Base-by-base conservation (phyloP, 2,329 filamentous ascomycete genomes). In the Thermomyces lanuginosus region DNA sequence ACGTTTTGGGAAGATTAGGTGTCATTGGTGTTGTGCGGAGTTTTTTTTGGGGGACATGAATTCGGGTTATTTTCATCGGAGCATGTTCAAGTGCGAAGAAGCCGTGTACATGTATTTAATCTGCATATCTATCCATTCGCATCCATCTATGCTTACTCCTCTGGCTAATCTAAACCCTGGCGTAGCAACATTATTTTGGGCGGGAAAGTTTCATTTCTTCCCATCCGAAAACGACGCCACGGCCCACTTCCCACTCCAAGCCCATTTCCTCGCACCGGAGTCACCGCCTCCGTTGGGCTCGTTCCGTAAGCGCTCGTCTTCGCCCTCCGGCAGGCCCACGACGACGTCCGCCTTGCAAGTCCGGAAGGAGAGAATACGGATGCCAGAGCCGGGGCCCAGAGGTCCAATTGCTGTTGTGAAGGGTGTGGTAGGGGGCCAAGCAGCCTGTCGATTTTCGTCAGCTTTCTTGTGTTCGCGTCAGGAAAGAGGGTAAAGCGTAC, bases 281-380 rank as follows among this genome's bases (percentile, higher is more conserved):
- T 82, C 73, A 9, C 74, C 78, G 3, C 77, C 79, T 1, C 78
- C 79, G 9, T 65, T 72, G 27, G 79, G 72, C 28, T 58, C 65
- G 6, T 66, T 61, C 38, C 66, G 72, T 28, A 95, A 60, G 48
- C 74, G 70, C 56, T 93, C 83, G 45, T 98, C 89, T 47, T 76
- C 69, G 5, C 86, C 84, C 6, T 71, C 53, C 8, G 73, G 65
- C n/a, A 98, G 61, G 0, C 83, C 86, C 14, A 93, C 89, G 0
- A 95, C 82, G 5, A 91, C 81, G 47, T 98, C 89, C 0, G 86
- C 86, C 58, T 98, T 98, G 63, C 86, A 93, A 0, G 89, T 98
- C 31, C 89, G 70, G 35, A 98, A 64, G 0, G 89, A 79, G 15
- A 98, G 63, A 3, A 86, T 67, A 33, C 92, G 83, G 30, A 95